A percentile compares a stretch with the other conserved stretches of the same genome.
Evolutionary conservation across 2,329 filamentous ascomycete genomes (phyloP).

Genomic region (Diatrype stigma): DNA sequence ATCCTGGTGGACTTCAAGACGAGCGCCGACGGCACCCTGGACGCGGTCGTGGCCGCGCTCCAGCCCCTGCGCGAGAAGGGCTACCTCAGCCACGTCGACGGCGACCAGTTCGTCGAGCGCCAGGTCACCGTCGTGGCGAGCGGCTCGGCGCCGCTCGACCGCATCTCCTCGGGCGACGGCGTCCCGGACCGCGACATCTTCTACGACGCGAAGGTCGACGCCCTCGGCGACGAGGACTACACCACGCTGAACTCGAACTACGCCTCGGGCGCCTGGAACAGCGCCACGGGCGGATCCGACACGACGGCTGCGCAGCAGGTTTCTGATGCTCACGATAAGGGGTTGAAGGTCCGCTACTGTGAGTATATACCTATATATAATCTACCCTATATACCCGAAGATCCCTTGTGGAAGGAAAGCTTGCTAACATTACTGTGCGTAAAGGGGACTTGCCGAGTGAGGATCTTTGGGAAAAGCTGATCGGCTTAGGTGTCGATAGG

Average conservation of each 20-base stretch:
- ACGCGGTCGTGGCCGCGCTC: constrained; percentile 22
- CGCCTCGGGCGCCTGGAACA: constrained; percentile 23
- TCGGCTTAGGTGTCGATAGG: constrained; percentile 20
- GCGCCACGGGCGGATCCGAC: constrained; percentile 8
- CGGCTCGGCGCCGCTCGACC: constrained; percentile 22
- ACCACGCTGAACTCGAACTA: constrained; percentile 22
- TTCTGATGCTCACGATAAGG: constrained; percentile 17
- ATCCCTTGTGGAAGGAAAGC: not conserved
- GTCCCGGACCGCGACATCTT: constrained; percentile 23
- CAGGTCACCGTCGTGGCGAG: constrained; percentile 25
- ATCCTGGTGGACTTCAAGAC: constrained; percentile 28
- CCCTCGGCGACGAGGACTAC: constrained; percentile 11
- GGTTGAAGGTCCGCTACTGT: constrained; percentile 26
- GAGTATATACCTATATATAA: constrained; percentile 9
- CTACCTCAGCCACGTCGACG: constrained; percentile 22
- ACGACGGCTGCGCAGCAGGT: constrained; percentile 18
- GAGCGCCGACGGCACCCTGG: constrained; percentile 16
- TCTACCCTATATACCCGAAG: not conserved
- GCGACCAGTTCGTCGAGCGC: constrained; percentile 16
- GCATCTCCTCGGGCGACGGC: constrained; percentile 20
- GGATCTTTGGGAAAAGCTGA: constrained; percentile 23
- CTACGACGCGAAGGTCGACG: constrained; percentile 22
- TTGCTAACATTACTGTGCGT: constrained; percentile 10
- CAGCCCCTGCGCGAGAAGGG: constrained; percentile 24
- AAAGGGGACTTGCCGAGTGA: constrained; percentile 23